A percentile compares a stretch with the other conserved stretches of the same genome.
These are phyloP conservation scores for Magnolia sinica DNA, from an alignment of 164 flowering plant species.

Conservation along the genomic window DNA sequence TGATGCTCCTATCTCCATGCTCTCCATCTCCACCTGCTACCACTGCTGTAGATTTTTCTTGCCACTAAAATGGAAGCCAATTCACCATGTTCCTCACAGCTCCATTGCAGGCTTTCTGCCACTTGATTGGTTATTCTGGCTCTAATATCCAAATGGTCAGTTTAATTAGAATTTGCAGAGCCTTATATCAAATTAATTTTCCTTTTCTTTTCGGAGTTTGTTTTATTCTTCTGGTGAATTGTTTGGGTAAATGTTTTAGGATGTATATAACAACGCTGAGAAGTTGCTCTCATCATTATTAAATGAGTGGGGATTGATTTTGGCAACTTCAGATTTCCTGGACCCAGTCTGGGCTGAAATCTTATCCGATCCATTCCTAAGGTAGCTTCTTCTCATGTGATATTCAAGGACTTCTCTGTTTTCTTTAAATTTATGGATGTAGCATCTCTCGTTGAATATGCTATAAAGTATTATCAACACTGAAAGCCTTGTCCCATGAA, in stretches of 20 bases:
- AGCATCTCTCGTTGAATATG: too few relatives aligned
- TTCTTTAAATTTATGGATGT: neutral
- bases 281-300: slow-evolving; percentile 60
- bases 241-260: slow-evolving; percentile 39
- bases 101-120: slow-evolving; percentile 87
- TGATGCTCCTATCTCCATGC: slow-evolving; percentile 77
- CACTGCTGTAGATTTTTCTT: slow-evolving; percentile 39
- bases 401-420: neutral
- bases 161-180: neutral
- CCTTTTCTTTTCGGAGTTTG: neutral
- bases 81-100: slow-evolving; percentile 85
- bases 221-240: neutral
- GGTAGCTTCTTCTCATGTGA: slow-evolving; percentile 81
- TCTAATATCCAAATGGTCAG: slow-evolving; percentile 65
- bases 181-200: neutral
- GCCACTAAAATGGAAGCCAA: slow-evolving; percentile 58
- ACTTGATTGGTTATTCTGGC: slow-evolving; percentile 64
- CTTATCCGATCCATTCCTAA: slow-evolving; percentile 74
- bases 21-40: slow-evolving; percentile 35
- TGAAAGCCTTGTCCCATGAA: neutral
- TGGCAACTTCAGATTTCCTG: slow-evolving; percentile 62
- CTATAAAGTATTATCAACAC: neutral
- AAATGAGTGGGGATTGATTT: slow-evolving; percentile 58
- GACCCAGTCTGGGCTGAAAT: slow-evolving; percentile 85
- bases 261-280: slow-evolving; percentile 51